phyloP scores from a whole-genome alignment of 2,329 filamentous ascomycete species.

The Thyridium curvatum region DNA sequence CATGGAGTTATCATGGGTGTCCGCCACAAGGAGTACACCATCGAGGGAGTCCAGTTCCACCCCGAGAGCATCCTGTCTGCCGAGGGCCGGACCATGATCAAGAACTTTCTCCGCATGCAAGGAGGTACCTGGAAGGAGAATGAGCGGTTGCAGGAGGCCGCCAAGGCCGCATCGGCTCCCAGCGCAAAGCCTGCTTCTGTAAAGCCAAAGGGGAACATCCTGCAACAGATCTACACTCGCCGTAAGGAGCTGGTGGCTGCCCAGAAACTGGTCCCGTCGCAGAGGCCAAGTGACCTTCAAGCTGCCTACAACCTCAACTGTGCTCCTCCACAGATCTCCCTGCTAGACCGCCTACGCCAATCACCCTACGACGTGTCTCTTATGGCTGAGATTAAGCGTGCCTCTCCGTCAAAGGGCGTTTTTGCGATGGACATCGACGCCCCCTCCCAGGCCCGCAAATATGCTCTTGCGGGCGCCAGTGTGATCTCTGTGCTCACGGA shows the following conservation, averaged over 20 bases:
- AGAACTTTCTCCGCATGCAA: slow-evolving; percentile 83
- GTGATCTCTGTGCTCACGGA: slow-evolving; percentile 98
- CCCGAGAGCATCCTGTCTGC: slow-evolving; percentile 95
- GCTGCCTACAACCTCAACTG: slow-evolving; percentile 79
- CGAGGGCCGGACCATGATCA: slow-evolving; percentile 81
- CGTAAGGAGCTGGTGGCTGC: slow-evolving; percentile 68
- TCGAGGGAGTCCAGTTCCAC: slow-evolving; percentile 98
- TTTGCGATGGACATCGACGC: slow-evolving; percentile 86
- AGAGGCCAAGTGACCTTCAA: slow-evolving; percentile 75
- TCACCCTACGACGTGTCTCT: slow-evolving; percentile 85
- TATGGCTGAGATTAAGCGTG: slow-evolving; percentile 96
- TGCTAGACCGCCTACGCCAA: slow-evolving; percentile 71
- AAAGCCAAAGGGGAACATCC: slow-evolving; percentile 70
- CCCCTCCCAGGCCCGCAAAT: slow-evolving; percentile 82
- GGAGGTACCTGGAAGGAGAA: slow-evolving; percentile 91
- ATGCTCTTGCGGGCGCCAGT: slow-evolving; percentile 89
- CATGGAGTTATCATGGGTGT: slow-evolving; percentile 95
- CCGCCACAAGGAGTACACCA: slow-evolving; percentile 79
- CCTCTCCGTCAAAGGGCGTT: slow-evolving; percentile 91
- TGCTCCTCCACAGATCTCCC: slow-evolving; percentile 76
- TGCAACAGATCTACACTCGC: slow-evolving; percentile 84
- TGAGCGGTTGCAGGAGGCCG: slow-evolving; percentile 44
- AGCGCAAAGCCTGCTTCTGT: too few relatives aligned
- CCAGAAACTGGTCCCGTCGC: slow-evolving; percentile 82
- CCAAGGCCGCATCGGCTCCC: slow-evolving; percentile 17